Evolutionary conservation across 768 basidiomycete genomes (phyloP), one percentile per base, ranked within the genome.

Genomic region (Boletus rubescentipes): DNA sequence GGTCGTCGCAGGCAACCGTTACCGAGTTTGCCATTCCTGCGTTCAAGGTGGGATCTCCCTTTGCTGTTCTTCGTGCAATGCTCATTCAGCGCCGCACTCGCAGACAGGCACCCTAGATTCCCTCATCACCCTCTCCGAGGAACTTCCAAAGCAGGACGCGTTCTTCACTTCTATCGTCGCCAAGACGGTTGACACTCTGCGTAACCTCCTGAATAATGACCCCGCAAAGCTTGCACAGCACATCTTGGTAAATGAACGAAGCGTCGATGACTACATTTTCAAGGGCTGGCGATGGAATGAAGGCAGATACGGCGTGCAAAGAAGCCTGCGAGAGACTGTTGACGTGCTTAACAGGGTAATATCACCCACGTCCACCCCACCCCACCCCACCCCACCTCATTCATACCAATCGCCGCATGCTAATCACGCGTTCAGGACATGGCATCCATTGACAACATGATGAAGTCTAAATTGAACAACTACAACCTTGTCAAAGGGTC

Each of bases 401-500:
- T 61, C 59, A 63, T 56, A 50, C 54, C 49, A 16, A 38, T 45
- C 39, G 29, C 63, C 46, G 59, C 67, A 65, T 57, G 53, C 60
- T 61, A 0, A 64, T 38, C 66, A 61, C 66, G 51, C 60, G 51
- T 46, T 40, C 49, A 69, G 95, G 97, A 98, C 79, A 92, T 96
- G 85, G 78, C 78, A 21, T 93, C 92, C 20, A 93, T 98, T 58
- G 97, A 99, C 71, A 91, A 89, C 66, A 85, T 90, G 36, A 90
- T 97, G 82, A 96, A 96, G 75, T 77, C 84, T 38, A 98, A 97
- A 72, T 74, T 93, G 37, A 90, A 87, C 62, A 87, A 85, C 66
- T 99, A 99, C 73, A 95, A 94, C 67, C 75, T 96, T 12, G 89
- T 93, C 45, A 99, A 99, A 71, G 96, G 96, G 0, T 87, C 91